A percentile compares a stretch with the other conserved stretches of the same genome.
phyloP scores from a whole-genome alignment of 805 yeast genomes.

The Yamadazyma laniorum region DNA sequence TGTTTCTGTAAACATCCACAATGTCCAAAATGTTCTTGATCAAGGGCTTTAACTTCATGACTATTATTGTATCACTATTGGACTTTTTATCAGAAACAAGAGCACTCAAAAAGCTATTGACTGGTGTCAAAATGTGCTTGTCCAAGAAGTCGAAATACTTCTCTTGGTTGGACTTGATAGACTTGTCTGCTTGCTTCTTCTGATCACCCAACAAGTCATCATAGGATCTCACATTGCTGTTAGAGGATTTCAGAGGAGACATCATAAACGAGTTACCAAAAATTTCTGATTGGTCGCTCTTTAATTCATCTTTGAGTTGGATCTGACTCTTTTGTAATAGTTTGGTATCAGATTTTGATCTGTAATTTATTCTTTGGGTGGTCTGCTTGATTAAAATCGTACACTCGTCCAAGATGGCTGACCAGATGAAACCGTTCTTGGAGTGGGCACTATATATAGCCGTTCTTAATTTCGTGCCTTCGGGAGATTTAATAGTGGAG shows the following conservation, averaged over 20 bases:
- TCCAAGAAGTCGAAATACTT: slow-evolving; percentile 7
- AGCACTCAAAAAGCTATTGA: slow-evolving; percentile 4
- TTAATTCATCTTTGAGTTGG: slow-evolving; percentile 18
- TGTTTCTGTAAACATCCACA: slow-evolving; percentile 17
- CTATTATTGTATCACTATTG: slow-evolving; percentile 4
- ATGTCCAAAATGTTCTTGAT: slow-evolving; percentile 2
- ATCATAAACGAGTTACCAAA: slow-evolving; percentile 36
- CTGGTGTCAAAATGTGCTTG: slow-evolving; percentile 6
- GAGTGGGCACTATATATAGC: slow-evolving; percentile 53
- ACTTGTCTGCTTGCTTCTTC: not conserved
- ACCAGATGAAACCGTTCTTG: slow-evolving; percentile 52
- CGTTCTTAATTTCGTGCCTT: slow-evolving; percentile 44
- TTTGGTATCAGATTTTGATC: slow-evolving; percentile 29
- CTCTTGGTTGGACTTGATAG: slow-evolving; percentile 7
- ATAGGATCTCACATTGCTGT: slow-evolving; percentile 9
- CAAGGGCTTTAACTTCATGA: slow-evolving; percentile 13
- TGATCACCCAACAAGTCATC: slow-evolving; percentile 10
- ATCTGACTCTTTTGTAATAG: slow-evolving; percentile 22
- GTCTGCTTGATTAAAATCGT: slow-evolving; percentile 51
- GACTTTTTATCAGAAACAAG: slow-evolving; percentile 1
- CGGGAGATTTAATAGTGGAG: slow-evolving; percentile 47
- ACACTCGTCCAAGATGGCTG: slow-evolving; percentile 59
- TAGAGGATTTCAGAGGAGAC: slow-evolving; percentile 1
- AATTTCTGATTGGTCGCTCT: slow-evolving; percentile 18
- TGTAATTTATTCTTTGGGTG: slow-evolving; percentile 40